Evolutionary conservation across 2,329 filamentous ascomycete genomes (phyloP).

Genomic region (Sclerotinia trifoliorum): DNA sequence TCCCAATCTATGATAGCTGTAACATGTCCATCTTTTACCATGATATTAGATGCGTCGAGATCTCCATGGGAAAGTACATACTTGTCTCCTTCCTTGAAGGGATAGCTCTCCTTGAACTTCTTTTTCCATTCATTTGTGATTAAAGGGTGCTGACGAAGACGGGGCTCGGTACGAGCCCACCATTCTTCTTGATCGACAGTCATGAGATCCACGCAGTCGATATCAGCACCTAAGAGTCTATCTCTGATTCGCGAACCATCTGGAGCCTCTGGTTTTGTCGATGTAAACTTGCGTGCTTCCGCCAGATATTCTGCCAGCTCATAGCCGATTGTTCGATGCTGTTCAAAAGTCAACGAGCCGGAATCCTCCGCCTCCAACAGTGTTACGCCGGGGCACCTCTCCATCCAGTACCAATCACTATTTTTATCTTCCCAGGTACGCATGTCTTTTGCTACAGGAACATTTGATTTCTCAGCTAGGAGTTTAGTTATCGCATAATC

Average conservation of each 20-base stretch:
- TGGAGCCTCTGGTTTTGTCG: conserved; percentile 6
- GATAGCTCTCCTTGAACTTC: conserved; percentile 2
- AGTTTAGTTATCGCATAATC: background rate
- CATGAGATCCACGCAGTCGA: background rate
- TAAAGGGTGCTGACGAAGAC: fast-evolving
- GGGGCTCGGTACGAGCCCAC: conserved; percentile 8
- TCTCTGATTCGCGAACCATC: background rate
- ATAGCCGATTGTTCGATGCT: background rate
- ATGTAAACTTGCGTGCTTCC: conserved; percentile 10
- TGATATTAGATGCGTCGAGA: background rate
- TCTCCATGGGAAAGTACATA: conserved; percentile 16
- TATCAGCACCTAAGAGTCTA: fast-evolving
- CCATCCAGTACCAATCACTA: background rate
- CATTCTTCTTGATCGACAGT: conserved; percentile 1
- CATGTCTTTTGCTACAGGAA: background rate
- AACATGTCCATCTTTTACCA: conserved; percentile 14
- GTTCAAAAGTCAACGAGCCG: background rate
- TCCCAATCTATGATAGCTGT: conserved; percentile 15
- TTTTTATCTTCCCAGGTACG: background rate
- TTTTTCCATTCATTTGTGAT: background rate
- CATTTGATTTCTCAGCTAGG: background rate
- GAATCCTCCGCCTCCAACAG: fast-evolving
- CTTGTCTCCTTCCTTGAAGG: background rate
- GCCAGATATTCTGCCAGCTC: background rate
- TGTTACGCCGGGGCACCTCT: background rate